phyloP scores from a whole-genome alignment of 192 early-diverging fungal genomes.

The Cladochytrium replicatum region DNA sequence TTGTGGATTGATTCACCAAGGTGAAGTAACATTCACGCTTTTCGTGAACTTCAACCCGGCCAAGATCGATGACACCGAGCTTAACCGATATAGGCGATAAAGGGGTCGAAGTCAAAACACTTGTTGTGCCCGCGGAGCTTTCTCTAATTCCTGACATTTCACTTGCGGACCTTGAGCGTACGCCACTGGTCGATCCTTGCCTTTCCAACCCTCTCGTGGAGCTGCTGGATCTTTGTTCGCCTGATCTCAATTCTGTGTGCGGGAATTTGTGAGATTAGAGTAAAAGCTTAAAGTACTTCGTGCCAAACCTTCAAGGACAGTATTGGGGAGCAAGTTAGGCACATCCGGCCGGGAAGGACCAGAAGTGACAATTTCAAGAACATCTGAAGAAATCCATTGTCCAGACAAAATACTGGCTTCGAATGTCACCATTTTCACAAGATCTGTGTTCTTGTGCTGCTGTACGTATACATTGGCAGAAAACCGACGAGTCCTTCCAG shows the following conservation, averaged over 20 bases:
- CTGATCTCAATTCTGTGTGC: too few relatives aligned
- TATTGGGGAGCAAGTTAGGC: too few relatives aligned
- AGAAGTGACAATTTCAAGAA: background rate
- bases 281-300: too few relatives aligned
- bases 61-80: constrained; percentile 35
- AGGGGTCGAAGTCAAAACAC: background rate
- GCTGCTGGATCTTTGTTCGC: too few relatives aligned
- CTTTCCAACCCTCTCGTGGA: too few relatives aligned
- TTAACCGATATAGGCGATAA: constrained; percentile 25
- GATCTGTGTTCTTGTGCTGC: constrained; percentile 76
- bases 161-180: too few relatives aligned
- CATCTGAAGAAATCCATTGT: constrained; percentile 15
- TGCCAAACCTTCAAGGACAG: too few relatives aligned
- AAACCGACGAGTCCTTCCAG: constrained; percentile 20
- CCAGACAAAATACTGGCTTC: constrained; percentile 43
- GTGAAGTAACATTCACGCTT: constrained; percentile 48
- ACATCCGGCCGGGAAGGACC: background rate
- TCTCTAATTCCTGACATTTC: too few relatives aligned
- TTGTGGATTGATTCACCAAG: constrained; percentile 32
- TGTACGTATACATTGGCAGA: constrained; percentile 57
- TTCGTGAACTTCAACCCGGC: constrained; percentile 34
- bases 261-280: too few relatives aligned
- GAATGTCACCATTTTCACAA: constrained; percentile 58
- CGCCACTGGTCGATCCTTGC: too few relatives aligned
- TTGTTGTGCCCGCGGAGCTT: too few relatives aligned